phyloP scores from a whole-genome alignment of 768 basidiomycete genomes.

The Favolaschia claudopus region DNA sequence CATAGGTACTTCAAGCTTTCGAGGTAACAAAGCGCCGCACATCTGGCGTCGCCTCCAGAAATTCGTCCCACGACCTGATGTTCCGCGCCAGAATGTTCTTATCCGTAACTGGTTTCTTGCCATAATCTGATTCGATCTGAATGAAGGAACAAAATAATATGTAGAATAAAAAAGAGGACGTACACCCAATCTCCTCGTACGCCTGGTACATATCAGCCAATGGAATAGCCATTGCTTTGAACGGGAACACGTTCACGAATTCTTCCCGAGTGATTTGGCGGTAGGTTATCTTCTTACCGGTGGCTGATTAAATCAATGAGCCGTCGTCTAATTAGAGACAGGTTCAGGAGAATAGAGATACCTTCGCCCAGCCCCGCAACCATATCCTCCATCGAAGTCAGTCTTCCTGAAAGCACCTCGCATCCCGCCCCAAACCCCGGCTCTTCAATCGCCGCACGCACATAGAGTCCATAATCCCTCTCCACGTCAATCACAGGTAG shows the following conservation, averaged over 20 bases:
- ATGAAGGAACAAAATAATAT: too few species aligned
- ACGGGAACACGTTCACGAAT: background rate
- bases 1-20: too few species aligned
- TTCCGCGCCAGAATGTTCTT: background rate
- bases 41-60: background rate
- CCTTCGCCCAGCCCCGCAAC: background rate
- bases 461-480: background rate
- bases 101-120: background rate
- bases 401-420: background rate
- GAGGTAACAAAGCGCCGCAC: too few species aligned
- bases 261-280: background rate
- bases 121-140: background rate
- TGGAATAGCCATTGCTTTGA: background rate
- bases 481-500: background rate
- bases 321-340: background rate
- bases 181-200: background rate
- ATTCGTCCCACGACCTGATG: background rate
- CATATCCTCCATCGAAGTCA: background rate
- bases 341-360: background rate
- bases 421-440: background rate
- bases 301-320: background rate
- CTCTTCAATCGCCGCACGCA: background rate
- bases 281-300: background rate
- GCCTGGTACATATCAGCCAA: background rate
- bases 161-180: too few species aligned